phyloP scores from a whole-genome alignment of 352 stramenopile species.

The Globisporangium canariense region DNA sequence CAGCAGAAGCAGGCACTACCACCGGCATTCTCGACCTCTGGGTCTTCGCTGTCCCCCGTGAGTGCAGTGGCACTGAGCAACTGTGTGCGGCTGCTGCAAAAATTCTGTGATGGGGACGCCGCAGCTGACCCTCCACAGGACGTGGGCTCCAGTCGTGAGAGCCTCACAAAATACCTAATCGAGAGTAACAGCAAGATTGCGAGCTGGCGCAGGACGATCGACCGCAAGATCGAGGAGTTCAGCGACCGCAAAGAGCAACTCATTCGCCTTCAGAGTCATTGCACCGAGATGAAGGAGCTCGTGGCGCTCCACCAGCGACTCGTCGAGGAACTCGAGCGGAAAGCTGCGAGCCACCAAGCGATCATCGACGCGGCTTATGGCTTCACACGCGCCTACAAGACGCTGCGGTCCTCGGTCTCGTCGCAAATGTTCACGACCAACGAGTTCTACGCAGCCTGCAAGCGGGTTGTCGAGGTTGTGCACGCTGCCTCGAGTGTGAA shows the following conservation, averaged over 20 bases:
- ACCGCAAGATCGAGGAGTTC: constrained; percentile 45
- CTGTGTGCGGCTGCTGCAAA: constrained; percentile 41
- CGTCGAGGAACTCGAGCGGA: constrained; percentile 41
- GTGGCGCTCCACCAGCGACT: constrained; percentile 42
- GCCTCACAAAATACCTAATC: constrained; percentile 27
- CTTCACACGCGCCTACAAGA: constrained; percentile 39
- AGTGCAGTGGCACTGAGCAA: constrained; percentile 39
- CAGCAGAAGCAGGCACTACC: background rate
- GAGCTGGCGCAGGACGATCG: constrained; percentile 40
- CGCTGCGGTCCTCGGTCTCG: constrained; percentile 28
- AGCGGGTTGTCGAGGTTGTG: constrained; percentile 32
- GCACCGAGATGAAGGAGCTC: constrained; percentile 42
- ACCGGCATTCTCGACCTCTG: background rate
- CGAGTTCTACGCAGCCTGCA: constrained; percentile 39
- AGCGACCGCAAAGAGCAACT: constrained; percentile 40
- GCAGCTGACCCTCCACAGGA: constrained; percentile 20
- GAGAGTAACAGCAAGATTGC: constrained; percentile 49
- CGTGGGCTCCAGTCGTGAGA: constrained; percentile 9
- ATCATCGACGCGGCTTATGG: constrained; percentile 41
- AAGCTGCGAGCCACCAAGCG: constrained; percentile 27
- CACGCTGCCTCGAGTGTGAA: constrained; percentile 21
- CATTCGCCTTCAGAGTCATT: constrained; percentile 34
- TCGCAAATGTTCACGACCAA: constrained; percentile 36
- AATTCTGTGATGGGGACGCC: constrained; percentile 28
- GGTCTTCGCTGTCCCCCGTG: constrained; percentile 14